Evolutionary conservation across 805 yeast genomes (phyloP).

Genomic region (Wickerhamomyces rabaulensis): DNA sequence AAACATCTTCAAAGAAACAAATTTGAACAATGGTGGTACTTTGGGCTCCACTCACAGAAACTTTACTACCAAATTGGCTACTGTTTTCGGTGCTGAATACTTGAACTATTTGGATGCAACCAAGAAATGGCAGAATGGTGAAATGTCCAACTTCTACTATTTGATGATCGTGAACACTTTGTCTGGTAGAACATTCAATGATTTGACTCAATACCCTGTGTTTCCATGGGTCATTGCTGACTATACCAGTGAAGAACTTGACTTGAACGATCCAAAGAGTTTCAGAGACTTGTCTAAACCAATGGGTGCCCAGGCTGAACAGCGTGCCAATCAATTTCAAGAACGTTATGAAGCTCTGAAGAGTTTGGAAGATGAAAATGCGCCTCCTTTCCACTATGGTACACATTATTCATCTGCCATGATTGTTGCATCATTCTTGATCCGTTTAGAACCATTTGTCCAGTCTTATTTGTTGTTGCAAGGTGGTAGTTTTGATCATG

Average conservation of each 20-base stretch:
- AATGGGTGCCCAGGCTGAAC: constrained; percentile 79
- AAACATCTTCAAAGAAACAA: constrained; percentile 46
- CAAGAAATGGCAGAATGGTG: constrained; percentile 69
- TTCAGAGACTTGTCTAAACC: constrained; percentile 80
- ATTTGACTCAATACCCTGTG: constrained; percentile 84
- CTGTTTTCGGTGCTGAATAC: constrained; percentile 37
- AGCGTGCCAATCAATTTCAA: constrained; percentile 55
- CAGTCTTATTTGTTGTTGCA: constrained; percentile 73
- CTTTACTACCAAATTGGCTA: constrained; percentile 38
- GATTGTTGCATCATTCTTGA: constrained; percentile 81
- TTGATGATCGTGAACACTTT: constrained; percentile 74
- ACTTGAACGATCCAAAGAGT: constrained; percentile 52
- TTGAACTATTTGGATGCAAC: constrained; percentile 45
- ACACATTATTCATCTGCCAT: constrained; percentile 92
- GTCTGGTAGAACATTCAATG: constrained; percentile 88
- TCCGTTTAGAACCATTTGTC: constrained; percentile 75
- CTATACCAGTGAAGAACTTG: constrained; percentile 66
- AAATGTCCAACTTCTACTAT: constrained; percentile 78
- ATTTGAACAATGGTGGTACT: constrained; percentile 27
- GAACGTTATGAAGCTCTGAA: constrained; percentile 70
- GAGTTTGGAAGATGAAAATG: constrained; percentile 49
- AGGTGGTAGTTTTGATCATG: constrained; percentile 87
- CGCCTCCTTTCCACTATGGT: constrained; percentile 87
- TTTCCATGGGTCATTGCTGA: constrained; percentile 92
- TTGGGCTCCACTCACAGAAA: constrained; percentile 27